Conservation (phyloP, 805 yeast species). For the Starmera caribaea region DNA sequence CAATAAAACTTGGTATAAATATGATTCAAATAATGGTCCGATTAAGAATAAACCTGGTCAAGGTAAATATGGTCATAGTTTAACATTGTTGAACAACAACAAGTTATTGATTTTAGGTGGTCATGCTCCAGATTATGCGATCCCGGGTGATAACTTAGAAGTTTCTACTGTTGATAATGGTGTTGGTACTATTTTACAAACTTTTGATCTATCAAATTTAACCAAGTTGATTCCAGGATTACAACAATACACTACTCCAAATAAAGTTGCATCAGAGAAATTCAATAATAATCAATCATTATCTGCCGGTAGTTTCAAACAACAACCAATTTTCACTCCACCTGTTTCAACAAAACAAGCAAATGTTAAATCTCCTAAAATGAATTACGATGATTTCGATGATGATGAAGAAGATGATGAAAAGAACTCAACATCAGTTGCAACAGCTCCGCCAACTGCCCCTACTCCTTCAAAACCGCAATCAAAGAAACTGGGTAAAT, state of each 20-base stretch:
- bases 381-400: neutral
- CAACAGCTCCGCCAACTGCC: conserved; percentile 2
- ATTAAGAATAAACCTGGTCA: conserved; percentile 22
- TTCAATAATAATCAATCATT: conserved; percentile 10
- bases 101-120: conserved; percentile 88
- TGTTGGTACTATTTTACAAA: conserved; percentile 51
- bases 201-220: conserved; percentile 42
- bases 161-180: conserved; percentile 44
- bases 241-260: conserved; percentile 25
- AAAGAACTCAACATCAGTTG: conserved; percentile 1
- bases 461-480: conserved; percentile 4
- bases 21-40: conserved; percentile 45
- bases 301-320: neutral
- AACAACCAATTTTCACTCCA: conserved; percentile 18
- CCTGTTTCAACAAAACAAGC: conserved; percentile 10
- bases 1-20: conserved; percentile 62
- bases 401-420: neutral
- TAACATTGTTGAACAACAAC: conserved; percentile 59
- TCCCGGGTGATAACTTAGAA: conserved; percentile 37
- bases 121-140: conserved; percentile 62
- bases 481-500: neutral
- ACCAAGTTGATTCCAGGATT: conserved; percentile 28
- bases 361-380: conserved; percentile 21
- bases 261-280: conserved; percentile 13
- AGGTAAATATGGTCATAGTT: conserved; percentile 84